Evolutionary conservation across 129 eudicot species (phyloP).

Genomic region (Centrapalus pauciflorus): DNA sequence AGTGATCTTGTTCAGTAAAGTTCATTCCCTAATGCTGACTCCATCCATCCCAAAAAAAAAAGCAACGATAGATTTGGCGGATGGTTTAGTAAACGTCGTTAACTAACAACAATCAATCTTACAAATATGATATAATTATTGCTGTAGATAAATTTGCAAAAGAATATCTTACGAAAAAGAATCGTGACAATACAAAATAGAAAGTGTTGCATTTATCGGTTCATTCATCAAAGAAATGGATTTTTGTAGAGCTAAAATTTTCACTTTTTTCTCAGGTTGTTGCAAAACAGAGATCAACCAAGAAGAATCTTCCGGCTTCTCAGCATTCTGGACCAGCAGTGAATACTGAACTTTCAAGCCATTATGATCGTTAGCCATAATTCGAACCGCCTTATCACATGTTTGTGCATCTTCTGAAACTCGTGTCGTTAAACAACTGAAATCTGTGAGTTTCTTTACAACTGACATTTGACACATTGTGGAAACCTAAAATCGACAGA

Average conservation of each 20-base stretch:
- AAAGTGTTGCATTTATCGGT: background rate
- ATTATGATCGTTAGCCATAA: conserved; percentile 37
- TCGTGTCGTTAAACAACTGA: background rate
- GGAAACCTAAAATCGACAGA: too few species aligned
- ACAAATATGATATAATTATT: too few species aligned
- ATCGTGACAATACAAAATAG: background rate
- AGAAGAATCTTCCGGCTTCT: conserved; percentile 56
- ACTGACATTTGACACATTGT: background rate
- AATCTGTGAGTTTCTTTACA: conserved; percentile 8
- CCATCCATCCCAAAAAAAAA: too few species aligned
- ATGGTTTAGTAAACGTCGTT: too few species aligned
- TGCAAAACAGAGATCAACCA: conserved; percentile 65
- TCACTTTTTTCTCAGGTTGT: conserved; percentile 61
- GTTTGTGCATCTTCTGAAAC: conserved; percentile 42
- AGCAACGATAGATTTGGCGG: too few species aligned
- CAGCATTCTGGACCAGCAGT: conserved; percentile 54
- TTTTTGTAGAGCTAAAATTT: too few species aligned
- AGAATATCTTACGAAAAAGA: background rate
- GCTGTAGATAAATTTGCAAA: background rate
- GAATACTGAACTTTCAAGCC: conserved; percentile 65
- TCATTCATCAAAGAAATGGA: too few species aligned
- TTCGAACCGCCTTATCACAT: conserved; percentile 41
- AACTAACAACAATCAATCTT: too few species aligned
- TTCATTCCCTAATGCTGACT: too few species aligned
- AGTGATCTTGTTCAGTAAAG: too few species aligned